Conservation (phyloP, 2,329 filamentous ascomycete genomes). For the Monosporascus sp. region DNA sequence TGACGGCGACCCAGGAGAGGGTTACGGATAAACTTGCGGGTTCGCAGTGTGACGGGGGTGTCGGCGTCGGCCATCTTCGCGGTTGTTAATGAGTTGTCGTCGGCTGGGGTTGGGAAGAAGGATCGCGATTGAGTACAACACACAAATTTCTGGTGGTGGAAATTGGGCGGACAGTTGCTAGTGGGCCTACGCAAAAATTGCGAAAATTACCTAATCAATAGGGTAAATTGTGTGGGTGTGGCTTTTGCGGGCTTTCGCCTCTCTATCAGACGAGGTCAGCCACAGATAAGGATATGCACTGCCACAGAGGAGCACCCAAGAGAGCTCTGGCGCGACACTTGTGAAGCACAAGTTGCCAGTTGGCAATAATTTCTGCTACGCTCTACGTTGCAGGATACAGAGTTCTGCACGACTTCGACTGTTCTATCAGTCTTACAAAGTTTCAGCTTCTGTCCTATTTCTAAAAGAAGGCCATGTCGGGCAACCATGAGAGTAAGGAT, state of each 20-base stretch:
- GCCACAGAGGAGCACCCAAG: background rate
- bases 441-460: background rate
- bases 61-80: slow-evolving; percentile 85
- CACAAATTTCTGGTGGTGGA: background rate
- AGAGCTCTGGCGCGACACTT: background rate
- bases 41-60: slow-evolving; percentile 77
- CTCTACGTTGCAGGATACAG: no score
- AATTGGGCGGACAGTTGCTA: background rate
- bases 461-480: background rate
- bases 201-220: background rate
- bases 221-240: background rate
- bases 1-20: slow-evolving; percentile 97
- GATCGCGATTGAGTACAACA: background rate
- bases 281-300: background rate
- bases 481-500: background rate
- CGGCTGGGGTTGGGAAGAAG: background rate
- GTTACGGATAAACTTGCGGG: slow-evolving; percentile 99
- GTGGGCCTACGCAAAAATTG: background rate
- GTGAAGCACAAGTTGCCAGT: background rate
- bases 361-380: background rate
- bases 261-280: background rate
- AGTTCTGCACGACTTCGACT: no score
- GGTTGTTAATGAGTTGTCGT: slow-evolving; percentile 19
- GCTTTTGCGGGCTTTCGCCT: background rate
- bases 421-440: no score